These are phyloP conservation scores for Myriosclerotinia duriaeana DNA, from an alignment of 2,329 filamentous ascomycete species.

Conservation along the genomic window DNA sequence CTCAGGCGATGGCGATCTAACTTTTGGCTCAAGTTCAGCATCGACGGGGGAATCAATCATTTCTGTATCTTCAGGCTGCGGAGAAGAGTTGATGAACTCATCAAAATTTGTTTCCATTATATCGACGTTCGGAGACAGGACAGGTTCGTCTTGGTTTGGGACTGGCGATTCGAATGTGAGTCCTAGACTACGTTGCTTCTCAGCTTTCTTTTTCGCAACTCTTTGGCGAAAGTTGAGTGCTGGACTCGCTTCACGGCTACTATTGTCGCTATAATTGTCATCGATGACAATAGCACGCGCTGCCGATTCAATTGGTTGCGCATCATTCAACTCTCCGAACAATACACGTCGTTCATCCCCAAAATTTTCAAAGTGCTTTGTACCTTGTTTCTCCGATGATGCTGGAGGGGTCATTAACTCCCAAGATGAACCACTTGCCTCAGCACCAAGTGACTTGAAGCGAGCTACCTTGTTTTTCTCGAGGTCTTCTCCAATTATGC, in stretches of 20 bases:
- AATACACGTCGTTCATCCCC: conserved; percentile 7
- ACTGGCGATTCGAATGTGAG: neutral
- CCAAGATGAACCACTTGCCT: conserved; percentile 4
- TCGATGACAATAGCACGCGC: neutral
- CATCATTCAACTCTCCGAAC: neutral
- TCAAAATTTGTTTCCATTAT: conserved; percentile 2
- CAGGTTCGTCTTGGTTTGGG: neutral
- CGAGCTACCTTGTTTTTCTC: neutral
- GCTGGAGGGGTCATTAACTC: conserved; percentile 8
- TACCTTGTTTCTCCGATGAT: conserved; percentile 1
- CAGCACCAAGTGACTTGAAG: neutral
- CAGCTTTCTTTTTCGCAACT: neutral
- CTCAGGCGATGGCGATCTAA: neutral
- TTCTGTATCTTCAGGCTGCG: conserved; percentile 3
- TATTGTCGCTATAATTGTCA: conserved; percentile 9
- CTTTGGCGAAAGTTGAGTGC: neutral
- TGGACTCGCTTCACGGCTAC: conserved; percentile 13
- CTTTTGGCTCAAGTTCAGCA: neutral
- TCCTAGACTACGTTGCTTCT: neutral
- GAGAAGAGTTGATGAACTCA: neutral
- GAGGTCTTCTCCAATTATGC: neutral
- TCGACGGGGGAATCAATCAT: neutral
- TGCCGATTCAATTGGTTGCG: neutral
- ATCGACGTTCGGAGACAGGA: neutral
- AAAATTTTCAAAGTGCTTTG: neutral